A percentile compares a stretch with the other conserved stretches of the same genome.
Evolutionary conservation across 495 filamentous ascomycete species (phyloP).

Genomic region (Tuber microsphaerosporum): DNA sequence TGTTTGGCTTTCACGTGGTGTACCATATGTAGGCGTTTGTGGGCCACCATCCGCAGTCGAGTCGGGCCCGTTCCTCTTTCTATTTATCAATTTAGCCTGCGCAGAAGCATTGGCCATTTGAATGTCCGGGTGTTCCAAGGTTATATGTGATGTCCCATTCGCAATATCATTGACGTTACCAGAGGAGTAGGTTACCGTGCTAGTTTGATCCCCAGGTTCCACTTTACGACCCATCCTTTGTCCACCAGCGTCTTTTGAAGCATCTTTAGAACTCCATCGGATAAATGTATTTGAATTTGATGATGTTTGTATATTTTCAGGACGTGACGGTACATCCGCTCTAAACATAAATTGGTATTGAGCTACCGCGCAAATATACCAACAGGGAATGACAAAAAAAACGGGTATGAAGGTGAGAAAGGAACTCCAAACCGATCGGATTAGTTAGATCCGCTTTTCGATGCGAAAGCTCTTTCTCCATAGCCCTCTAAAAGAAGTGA

Average conservation of each 20-base stretch:
- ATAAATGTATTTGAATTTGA: not conserved
- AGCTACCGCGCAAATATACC: not conserved
- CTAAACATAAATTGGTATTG: not conserved
- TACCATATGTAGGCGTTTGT: not conserved
- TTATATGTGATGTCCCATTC: conserved; percentile 18
- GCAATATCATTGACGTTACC: not conserved
- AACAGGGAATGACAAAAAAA: not conserved
- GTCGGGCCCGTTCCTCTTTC: conserved; percentile 28
- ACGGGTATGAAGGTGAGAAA: not conserved
- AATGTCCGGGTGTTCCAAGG: conserved; percentile 19
- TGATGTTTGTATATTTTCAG: conserved; percentile 1
- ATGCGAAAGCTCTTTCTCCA: not conserved
- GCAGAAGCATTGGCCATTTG: conserved; percentile 17
- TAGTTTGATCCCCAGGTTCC: not conserved
- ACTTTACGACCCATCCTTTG: not conserved
- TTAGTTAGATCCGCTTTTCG: not conserved
- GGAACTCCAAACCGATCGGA: not conserved
- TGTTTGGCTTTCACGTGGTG: not conserved
- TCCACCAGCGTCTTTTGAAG: not conserved
- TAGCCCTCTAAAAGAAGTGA: not conserved
- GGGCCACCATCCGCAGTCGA: not conserved
- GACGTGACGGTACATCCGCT: not conserved
- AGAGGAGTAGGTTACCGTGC: not conserved
- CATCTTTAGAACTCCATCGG: not conserved
- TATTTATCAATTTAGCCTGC: conserved; percentile 21